Base-by-base conservation (phyloP, 2,329 filamentous ascomycete genomes). In the Thelonectria blattea region DNA sequence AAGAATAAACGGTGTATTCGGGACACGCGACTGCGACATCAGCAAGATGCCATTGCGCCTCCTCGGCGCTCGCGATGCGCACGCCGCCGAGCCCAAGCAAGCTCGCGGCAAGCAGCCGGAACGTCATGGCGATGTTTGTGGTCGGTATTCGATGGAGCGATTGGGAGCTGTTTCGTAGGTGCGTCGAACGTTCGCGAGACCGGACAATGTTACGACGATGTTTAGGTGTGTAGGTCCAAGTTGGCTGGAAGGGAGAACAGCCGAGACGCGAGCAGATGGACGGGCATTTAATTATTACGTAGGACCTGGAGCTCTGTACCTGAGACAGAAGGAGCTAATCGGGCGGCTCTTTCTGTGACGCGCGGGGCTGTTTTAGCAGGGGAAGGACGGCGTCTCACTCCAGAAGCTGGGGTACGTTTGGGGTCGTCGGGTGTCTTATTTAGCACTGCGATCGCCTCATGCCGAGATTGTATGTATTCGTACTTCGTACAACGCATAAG, bases 1-100 rank as follows among this genome's bases (percentile, higher is more conserved):
- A 62, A 17, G 79, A 73, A 59, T 81, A 81, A 32, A 66, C 65
- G 5, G 72, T 73, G 64, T 80, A 81, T 49, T 80, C 74, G 3
- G 79, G 79, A 53, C 79, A 81, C 22, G 75, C 73, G 11, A 63
- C 68, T 11, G 58, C 53, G 46, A 71, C 69, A 18, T 70, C 65
- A 22, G 58, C 51, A 3, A 77, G 61, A 27, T 67, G 14, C 22
- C 20, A 34, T 51, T 50, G 70, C 32, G 74, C 72, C 22, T 69
- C 61, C 20, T 61, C 63, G 39, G 64, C 68, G 51, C 51, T 65
- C 50, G 64, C 68, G 50, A 69, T 48, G 18, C 54, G 64, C 39
- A 62, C 58, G 37, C 64, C 58, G 34, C 65, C 61, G 27, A 73
- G 60, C 52, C 67, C 63, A 27, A 76, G 66, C 62, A 74, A 61